A percentile compares a stretch with the other conserved stretches of the same genome.
Evolutionary conservation across 495 filamentous ascomycete species (phyloP).

Genomic region (Tuber magnatum): DNA sequence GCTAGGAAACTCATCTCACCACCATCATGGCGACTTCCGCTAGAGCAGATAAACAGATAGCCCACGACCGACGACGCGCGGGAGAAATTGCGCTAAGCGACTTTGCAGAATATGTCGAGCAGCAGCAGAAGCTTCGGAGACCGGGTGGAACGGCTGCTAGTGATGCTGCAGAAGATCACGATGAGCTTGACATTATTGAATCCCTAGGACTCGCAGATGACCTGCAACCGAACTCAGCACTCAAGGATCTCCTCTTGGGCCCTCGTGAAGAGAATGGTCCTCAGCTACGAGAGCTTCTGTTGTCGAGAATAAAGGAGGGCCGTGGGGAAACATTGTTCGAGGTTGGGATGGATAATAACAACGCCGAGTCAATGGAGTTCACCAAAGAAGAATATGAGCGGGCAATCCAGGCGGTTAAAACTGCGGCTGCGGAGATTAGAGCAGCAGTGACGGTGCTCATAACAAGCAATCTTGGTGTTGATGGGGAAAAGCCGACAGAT

Average conservation of each 20-base stretch:
- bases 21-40: conserved; percentile 1
- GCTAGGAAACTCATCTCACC: background rate
- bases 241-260: conserved; percentile 72
- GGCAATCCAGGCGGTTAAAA: conserved; percentile 61
- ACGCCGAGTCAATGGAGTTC: conserved; percentile 82
- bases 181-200: conserved; percentile 87
- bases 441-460: conserved; percentile 74
- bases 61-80: conserved; percentile 38
- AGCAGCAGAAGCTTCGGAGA: conserved; percentile 68
- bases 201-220: conserved; percentile 73
- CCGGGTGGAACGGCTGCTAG: conserved; percentile 40
- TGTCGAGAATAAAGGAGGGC: conserved; percentile 69
- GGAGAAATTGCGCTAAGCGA: conserved; percentile 68
- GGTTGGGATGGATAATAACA: conserved; percentile 75
- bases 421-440: conserved; percentile 57
- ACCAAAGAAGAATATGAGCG: conserved; percentile 68
- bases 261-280: conserved; percentile 54
- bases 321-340: conserved; percentile 89
- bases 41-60: conserved; percentile 38
- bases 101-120: conserved; percentile 95
- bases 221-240: conserved; percentile 52
- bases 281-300: conserved; percentile 55
- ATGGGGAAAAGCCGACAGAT: conserved; percentile 62
- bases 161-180: conserved; percentile 61
- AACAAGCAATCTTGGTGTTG: conserved; percentile 61